Conservation (phyloP, 2,329 filamentous ascomycete species). For the Aspergillus vadensis region DNA sequence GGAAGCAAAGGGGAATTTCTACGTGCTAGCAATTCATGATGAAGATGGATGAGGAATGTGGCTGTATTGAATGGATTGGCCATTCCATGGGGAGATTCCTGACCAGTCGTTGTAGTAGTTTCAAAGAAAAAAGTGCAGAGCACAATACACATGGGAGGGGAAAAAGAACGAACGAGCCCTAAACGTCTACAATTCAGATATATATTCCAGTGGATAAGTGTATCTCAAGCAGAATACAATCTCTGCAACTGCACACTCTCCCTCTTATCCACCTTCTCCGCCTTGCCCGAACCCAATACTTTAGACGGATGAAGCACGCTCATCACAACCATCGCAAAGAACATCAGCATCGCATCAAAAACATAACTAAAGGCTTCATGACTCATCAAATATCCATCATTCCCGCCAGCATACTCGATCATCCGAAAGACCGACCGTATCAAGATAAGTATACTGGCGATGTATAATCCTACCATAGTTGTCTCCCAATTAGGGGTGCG, state of each 20-base stretch:
- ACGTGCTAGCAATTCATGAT: too few relatives aligned
- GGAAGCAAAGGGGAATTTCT: too few relatives aligned
- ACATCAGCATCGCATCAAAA: slow-evolving; percentile 22
- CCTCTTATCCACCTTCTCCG: not conserved
- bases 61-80: too few relatives aligned
- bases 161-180: too few relatives aligned
- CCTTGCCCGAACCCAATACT: not conserved
- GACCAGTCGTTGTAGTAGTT: too few relatives aligned
- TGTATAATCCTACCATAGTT: slow-evolving; percentile 13
- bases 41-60: too few relatives aligned
- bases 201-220: not conserved
- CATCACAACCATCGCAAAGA: slow-evolving; percentile 14
- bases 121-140: too few relatives aligned
- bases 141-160: too few relatives aligned
- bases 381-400: slow-evolving; percentile 24
- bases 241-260: slow-evolving; percentile 4
- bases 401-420: slow-evolving; percentile 25
- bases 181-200: too few relatives aligned
- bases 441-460: slow-evolving; percentile 22
- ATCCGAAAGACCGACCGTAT: slow-evolving; percentile 26
- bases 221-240: not conserved
- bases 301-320: slow-evolving; percentile 10
- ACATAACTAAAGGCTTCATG: slow-evolving; percentile 28
- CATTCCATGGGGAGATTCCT: too few relatives aligned
- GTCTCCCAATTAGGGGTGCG: slow-evolving; percentile 10